Evolutionary conservation across 1,284 basidiomycete species (phyloP), one percentile per base, ranked within the genome.

Genomic region (Malassezia dermatis): DNA sequence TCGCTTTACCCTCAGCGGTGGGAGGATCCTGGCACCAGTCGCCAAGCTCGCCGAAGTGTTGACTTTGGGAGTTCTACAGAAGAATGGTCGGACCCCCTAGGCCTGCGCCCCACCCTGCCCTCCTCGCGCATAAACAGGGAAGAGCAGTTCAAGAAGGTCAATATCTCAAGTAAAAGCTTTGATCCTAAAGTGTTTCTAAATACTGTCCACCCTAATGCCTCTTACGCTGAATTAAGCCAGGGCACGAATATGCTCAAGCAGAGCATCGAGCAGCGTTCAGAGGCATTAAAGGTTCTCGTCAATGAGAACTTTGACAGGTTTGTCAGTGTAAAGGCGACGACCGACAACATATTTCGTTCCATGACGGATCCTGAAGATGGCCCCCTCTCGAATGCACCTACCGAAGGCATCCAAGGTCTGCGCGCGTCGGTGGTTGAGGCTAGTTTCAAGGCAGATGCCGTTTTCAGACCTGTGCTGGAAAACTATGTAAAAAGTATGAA

Each of bases 251-350:
- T 66, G 39, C 64, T 74, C 6, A 60, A 66, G 42, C 40, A 41
- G 41, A 66, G 56, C 47, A 73, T 74, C 48, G 65, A 63, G 35
- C 67, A 71, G 54, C 56, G 91, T 30, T 90, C 88, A 1, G 89
- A 93, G 66, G 93, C 91, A 23, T 85, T 98, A 58, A 82, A 90
- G 48, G 84, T 94, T 23, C 80, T 99, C 39, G 94, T 99, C 21
- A 89, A 96, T 76, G 89, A 95, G 68, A 95, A 96, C 76, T 96
- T 98, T 78, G 91, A 98, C 77, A 81, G 89, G 23, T 98, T 98
- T 70, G 93, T 98, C 11, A 87, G 89, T 4, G 93, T 99, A 59
- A 99, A 99, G 71, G 88, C 89, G 13, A 88, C 88, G 11, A 93
- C 88, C 10, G 93, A 95, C 77, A 88, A 90, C 8, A 79, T 96